phyloP scores from a whole-genome alignment of 2,329 filamentous ascomycete species.

The Byssochlamys sp. region DNA sequence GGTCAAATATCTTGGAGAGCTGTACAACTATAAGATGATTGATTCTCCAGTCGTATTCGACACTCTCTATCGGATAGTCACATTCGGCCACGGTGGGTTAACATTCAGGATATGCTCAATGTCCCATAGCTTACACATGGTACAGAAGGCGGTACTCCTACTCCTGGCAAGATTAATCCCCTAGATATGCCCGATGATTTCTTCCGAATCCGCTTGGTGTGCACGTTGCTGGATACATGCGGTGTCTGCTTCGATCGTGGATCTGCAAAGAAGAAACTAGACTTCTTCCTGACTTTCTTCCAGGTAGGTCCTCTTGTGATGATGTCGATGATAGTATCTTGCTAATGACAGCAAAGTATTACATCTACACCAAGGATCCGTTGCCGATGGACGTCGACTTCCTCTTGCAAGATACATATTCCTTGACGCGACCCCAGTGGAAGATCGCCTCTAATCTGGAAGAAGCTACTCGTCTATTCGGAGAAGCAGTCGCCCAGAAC shows the following conservation, averaged over 20 bases:
- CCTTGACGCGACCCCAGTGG: conserved; percentile 80
- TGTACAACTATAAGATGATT: conserved; percentile 95
- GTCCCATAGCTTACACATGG: neutral
- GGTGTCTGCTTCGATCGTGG: conserved; percentile 94
- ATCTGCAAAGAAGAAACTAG: conserved; percentile 87
- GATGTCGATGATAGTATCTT: neutral
- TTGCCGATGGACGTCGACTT: conserved; percentile 97
- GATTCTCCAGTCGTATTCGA: conserved; percentile 95
- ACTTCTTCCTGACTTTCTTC: conserved; percentile 94
- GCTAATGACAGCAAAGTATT: conserved; percentile 55
- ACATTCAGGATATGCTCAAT: neutral
- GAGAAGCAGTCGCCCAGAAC: conserved; percentile 79
- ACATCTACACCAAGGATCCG: conserved; percentile 79
- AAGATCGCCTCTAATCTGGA: conserved; percentile 70
- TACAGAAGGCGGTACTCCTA: conserved; percentile 62
- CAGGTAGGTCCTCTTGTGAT: conserved; percentile 47
- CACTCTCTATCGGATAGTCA: conserved; percentile 84
- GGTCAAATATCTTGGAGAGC: conserved; percentile 88
- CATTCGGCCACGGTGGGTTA: conserved; percentile 67
- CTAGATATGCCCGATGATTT: conserved; percentile 88
- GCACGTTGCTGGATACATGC: conserved; percentile 84
- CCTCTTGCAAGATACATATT: conserved; percentile 84
- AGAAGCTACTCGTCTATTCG: conserved; percentile 74
- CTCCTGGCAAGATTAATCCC: conserved; percentile 64
- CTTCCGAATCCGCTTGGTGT: conserved; percentile 84